Evolutionary conservation across 495 filamentous ascomycete species (phyloP).

Genomic region (Trichoderma parareesei): DNA sequence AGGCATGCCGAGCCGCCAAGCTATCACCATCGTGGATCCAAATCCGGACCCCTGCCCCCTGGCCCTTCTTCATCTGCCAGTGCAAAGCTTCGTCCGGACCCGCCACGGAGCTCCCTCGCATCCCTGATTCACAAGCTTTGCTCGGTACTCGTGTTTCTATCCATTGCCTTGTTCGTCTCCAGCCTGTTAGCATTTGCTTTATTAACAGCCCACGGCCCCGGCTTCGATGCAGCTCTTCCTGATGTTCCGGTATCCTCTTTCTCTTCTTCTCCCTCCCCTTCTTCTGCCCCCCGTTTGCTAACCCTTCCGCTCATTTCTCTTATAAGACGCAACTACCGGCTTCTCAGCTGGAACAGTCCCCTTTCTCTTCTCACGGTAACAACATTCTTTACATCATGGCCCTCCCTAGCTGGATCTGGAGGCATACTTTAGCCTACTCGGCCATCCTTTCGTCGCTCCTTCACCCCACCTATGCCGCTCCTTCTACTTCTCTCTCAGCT

Average conservation of each 20-base stretch:
- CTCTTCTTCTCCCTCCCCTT: neutral
- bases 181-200: neutral
- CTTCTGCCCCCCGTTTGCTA: neutral
- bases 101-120: slow-evolving; percentile 4
- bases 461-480: neutral
- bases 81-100: neutral
- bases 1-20: neutral
- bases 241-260: neutral
- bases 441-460: slow-evolving; percentile 17
- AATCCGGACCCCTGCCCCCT: slow-evolving; percentile 2
- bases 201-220: neutral
- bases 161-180: neutral
- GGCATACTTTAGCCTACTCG: slow-evolving; percentile 30
- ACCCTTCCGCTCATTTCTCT: neutral
- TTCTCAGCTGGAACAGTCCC: slow-evolving; percentile 2
- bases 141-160: slow-evolving; percentile 1
- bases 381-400: slow-evolving; percentile 15
- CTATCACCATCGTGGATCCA: slow-evolving; percentile 4
- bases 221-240: neutral
- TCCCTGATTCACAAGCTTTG: slow-evolving; percentile 10
- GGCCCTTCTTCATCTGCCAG: neutral
- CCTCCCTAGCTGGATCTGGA: slow-evolving; percentile 3
- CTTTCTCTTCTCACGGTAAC: slow-evolving; percentile 17
- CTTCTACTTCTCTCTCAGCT: slow-evolving; percentile 26
- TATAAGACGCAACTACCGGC: neutral